Base-by-base conservation (phyloP, 192 early-diverging fungal species). In the Umbelopsis sp. region DNA sequence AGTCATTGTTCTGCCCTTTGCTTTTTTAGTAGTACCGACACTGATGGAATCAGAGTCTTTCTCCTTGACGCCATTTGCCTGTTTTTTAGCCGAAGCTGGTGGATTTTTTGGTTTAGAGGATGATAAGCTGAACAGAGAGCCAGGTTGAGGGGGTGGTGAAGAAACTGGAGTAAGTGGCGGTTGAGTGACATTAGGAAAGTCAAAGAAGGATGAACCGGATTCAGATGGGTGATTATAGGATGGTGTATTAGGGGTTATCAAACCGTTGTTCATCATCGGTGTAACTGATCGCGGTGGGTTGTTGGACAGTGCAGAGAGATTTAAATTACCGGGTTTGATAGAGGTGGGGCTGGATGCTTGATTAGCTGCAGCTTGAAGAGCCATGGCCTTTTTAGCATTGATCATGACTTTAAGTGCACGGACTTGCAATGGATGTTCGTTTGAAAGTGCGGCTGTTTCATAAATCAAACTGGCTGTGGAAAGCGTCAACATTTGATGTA, bases 391-490 rank as follows among this genome's bases (percentile, higher is more conserved):
- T 52, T 82, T 84, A 21, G 83, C 83, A n/a, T 79, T 77, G 69
- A 86, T 81, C 77, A 86, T 81, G 3, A 84, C 85, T 53, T 84
- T 82, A 8, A 86, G 51, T 5, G 85, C 81, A 22, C 85, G 74
- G 34, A 86, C 82, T 68, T 92, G 90, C 49, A 92, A 81, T 11
- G 87, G 85, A 26, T 84, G 81, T 59, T 87, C 86, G 17, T 87
- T 84, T 2, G 88, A 88, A 1, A 87, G 80, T 25, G 87, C 83
- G 9, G 87, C 88, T 0, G 90, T 88, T 68, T 91, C 90, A 51
- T 85, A 91, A 25, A 91, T 83, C 69, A 92, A 68, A 4, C 89
- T 87, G 20, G 90, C 90, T 1, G 86, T 89, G 0, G 80, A 71
- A 59, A 82, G 87, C 66, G 79, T 84, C 10, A 89, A 82, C 78